Conservation (phyloP, 176 grass and related monocot genomes). For the Bolboschoenus planiculmis region DNA sequence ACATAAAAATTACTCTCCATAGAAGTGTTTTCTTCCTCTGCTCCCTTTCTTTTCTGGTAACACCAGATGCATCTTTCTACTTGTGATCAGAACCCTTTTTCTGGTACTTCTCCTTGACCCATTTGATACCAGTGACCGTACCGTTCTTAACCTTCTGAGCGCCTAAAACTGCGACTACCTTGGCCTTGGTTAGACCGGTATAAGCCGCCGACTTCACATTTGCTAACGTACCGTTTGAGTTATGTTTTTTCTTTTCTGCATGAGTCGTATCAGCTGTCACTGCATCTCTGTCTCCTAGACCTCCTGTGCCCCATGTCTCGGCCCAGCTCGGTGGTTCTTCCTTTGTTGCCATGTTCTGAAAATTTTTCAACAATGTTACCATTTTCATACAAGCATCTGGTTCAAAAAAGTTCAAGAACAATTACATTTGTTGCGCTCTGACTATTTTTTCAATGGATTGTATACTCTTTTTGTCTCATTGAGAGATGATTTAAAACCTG, state of each 20-base stretch:
- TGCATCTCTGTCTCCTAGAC: constrained; percentile 5
- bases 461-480: not conserved
- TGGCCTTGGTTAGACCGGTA: constrained; percentile 45
- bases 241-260: constrained; percentile 20
- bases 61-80: not conserved
- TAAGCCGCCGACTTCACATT: constrained; percentile 51
- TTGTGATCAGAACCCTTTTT: constrained; percentile 31
- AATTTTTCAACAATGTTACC: not conserved
- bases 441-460: not conserved
- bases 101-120: constrained; percentile 59
- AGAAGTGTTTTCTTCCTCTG: not conserved
- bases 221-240: constrained; percentile 7
- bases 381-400: not conserved
- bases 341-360: constrained; percentile 32
- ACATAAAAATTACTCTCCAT: not conserved
- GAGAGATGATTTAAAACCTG: not conserved
- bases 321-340: constrained; percentile 32
- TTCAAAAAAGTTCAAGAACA: not conserved
- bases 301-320: constrained; percentile 42
- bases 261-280: not conserved
- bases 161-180: constrained; percentile 39
- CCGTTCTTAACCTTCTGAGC: constrained; percentile 53
- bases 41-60: not conserved
- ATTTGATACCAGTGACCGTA: constrained; percentile 49
- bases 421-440: not conserved